These are phyloP conservation scores for Aspergillus felis DNA, from an alignment of 2,329 filamentous ascomycete species.

Conservation along the genomic window DNA sequence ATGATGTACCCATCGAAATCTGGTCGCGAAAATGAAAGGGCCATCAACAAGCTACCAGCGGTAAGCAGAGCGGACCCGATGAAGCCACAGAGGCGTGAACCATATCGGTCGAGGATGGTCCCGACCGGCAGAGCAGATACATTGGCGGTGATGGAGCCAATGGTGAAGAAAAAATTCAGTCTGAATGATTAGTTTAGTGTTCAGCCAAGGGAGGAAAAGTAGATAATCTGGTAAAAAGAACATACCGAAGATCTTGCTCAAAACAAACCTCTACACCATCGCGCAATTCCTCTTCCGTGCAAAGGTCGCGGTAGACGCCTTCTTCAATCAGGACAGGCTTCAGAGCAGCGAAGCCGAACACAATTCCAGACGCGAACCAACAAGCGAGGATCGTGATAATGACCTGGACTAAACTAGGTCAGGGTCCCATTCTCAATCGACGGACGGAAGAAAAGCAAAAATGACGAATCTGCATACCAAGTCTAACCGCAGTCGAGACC, in stretches of 20 bases:
- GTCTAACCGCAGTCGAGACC: constrained; percentile 33
- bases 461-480: constrained; percentile 12
- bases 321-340: constrained; percentile 76
- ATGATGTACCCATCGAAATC: constrained; percentile 68
- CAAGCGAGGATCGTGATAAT: constrained; percentile 62
- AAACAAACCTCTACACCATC: constrained; percentile 51
- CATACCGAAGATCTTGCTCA: constrained; percentile 51
- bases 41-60: constrained; percentile 66
- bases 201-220: background rate
- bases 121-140: constrained; percentile 80
- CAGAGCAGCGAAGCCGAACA: constrained; percentile 80
- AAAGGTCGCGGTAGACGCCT: constrained; percentile 65
- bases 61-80: constrained; percentile 64
- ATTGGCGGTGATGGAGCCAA: constrained; percentile 83
- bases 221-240: background rate
- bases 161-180: constrained; percentile 88
- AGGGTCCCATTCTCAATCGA: background rate
- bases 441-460: background rate
- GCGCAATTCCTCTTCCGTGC: constrained; percentile 50
- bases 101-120: constrained; percentile 76
- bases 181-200: constrained; percentile 18
- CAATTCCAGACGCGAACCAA: constrained; percentile 70
- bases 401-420: constrained; percentile 51
- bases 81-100: constrained; percentile 72
- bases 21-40: constrained; percentile 59